Conservation (phyloP, 2,329 filamentous ascomycete genomes). For the Leptoxyphium fumago region DNA sequence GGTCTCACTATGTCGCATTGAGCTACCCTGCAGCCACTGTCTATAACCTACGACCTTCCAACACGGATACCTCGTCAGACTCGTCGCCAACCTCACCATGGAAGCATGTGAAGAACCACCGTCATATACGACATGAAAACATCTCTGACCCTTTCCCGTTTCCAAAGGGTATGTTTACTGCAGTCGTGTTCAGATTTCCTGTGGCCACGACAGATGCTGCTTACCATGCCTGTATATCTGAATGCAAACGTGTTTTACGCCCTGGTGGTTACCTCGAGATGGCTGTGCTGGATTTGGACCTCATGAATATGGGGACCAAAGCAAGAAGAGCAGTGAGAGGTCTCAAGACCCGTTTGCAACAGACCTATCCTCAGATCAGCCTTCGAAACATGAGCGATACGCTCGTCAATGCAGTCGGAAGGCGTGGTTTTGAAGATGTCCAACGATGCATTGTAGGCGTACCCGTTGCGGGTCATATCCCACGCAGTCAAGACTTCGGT, state of each 20-base stretch:
- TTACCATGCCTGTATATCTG: conserved; percentile 56
- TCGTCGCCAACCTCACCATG: conserved; percentile 1
- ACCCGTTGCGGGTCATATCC: conserved; percentile 46
- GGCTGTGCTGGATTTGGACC: conserved; percentile 61
- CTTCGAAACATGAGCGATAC: conserved; percentile 40
- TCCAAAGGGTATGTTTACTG: conserved; percentile 57
- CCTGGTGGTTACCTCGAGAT: conserved; percentile 69
- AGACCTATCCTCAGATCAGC: conserved; percentile 43
- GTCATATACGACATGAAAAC: conserved; percentile 54
- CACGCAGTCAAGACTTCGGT: conserved; percentile 18
- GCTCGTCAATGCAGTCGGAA: conserved; percentile 51
- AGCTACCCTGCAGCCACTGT: conserved; percentile 62
- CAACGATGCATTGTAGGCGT: conserved; percentile 67
- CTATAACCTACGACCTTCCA: conserved; percentile 46
- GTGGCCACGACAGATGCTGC: conserved; percentile 51
- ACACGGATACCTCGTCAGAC: conserved; percentile 11
- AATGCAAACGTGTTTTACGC: conserved; percentile 63
- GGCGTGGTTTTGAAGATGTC: conserved; percentile 54
- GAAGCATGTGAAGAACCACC: conserved; percentile 44
- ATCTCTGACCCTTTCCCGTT: conserved; percentile 58
- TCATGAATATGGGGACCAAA: conserved; percentile 67
- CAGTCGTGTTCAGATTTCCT: conserved; percentile 65
- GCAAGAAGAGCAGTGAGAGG: conserved; percentile 53
- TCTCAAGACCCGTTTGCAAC: conserved; percentile 56
- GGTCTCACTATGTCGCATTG: conserved; percentile 74